Percentiles rank a stretch among this genome's conserved stretches.
Evolutionary conservation across 2,329 filamentous ascomycete genomes (phyloP).

Genomic region (Incumbomyces delicatus): DNA sequence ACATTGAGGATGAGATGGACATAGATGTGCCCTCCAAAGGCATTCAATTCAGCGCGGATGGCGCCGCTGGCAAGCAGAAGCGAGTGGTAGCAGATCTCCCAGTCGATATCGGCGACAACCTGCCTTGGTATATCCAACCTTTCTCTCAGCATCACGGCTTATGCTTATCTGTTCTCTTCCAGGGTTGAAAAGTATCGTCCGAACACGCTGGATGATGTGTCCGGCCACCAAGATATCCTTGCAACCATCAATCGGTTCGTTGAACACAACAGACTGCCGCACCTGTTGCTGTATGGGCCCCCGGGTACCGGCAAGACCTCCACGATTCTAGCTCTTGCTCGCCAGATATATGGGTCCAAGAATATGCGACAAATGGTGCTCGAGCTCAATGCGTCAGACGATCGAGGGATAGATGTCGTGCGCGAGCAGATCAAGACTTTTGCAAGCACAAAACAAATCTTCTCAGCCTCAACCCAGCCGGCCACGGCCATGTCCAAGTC

Average conservation of each 20-base stretch:
- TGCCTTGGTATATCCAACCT: conserved; percentile 62
- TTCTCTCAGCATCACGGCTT: too few species aligned
- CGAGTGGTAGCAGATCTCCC: conserved; percentile 85
- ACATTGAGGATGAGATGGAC: conserved; percentile 59
- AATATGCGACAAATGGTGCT: conserved; percentile 98
- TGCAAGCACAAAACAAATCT: conserved; percentile 84
- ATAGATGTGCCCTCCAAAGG: conserved; percentile 48
- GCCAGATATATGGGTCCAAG: conserved; percentile 80
- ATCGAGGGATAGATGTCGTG: conserved; percentile 95
- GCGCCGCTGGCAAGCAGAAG: conserved; percentile 69
- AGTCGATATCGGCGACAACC: conserved; percentile 81
- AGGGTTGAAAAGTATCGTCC: conserved; percentile 98
- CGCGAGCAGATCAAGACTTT: conserved; percentile 99
- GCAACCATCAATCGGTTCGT: conserved; percentile 97
- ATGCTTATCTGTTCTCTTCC: not conserved
- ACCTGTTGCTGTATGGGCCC: conserved; percentile 92
- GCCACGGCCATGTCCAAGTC: conserved; percentile 33
- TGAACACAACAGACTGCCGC: conserved; percentile 84
- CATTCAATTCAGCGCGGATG: conserved; percentile 64
- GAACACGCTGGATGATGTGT: conserved; percentile 79
- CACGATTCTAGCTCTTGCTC: conserved; percentile 83
- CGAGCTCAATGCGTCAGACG: conserved; percentile 93
- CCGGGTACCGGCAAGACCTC: conserved; percentile 97
- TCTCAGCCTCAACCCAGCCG: conserved; percentile 49
- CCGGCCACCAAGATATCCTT: conserved; percentile 93